Evolutionary conservation across 1,284 basidiomycete species (phyloP).

Genomic region (Cutaneotrichosporon cavernicola): DNA sequence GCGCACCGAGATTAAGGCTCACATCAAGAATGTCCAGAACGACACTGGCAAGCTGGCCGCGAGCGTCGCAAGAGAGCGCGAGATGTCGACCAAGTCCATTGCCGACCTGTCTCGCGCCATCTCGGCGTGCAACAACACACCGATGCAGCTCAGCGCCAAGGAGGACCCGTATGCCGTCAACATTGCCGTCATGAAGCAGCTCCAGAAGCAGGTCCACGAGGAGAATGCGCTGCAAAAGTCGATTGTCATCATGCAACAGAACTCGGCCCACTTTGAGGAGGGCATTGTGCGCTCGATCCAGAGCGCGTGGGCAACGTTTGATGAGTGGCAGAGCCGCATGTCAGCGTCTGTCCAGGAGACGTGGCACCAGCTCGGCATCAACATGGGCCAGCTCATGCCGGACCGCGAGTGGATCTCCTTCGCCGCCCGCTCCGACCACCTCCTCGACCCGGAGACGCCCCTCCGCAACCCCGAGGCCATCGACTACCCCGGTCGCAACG

Average conservation of each 20-base stretch:
- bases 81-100: conserved; percentile 81
- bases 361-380: conserved; percentile 70
- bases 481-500: conserved; percentile 89
- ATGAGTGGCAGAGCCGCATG: conserved; percentile 94
- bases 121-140: conserved; percentile 91
- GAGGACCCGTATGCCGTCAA: conserved; percentile 83
- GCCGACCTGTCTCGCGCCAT: conserved; percentile 85
- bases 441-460: conserved; percentile 94
- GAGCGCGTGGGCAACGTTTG: conserved; percentile 94
- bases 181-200: conserved; percentile 77
- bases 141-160: conserved; percentile 77
- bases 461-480: conserved; percentile 77
- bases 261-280: conserved; percentile 95
- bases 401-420: conserved; percentile 98
- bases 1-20: conserved; percentile 90
- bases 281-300: conserved; percentile 94
- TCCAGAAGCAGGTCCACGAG: conserved; percentile 91
- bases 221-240: conserved; percentile 98
- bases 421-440: conserved; percentile 88
- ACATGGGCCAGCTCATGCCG: conserved; percentile 81
- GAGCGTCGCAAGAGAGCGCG: conserved; percentile 89
- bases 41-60: conserved; percentile 95
- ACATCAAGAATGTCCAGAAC: conserved; percentile 97
- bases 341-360: conserved; percentile 74
- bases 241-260: conserved; percentile 99